Evolutionary conservation across 2,329 filamentous ascomycete species (phyloP).

Genomic region (Aspergillus clavatus): DNA sequence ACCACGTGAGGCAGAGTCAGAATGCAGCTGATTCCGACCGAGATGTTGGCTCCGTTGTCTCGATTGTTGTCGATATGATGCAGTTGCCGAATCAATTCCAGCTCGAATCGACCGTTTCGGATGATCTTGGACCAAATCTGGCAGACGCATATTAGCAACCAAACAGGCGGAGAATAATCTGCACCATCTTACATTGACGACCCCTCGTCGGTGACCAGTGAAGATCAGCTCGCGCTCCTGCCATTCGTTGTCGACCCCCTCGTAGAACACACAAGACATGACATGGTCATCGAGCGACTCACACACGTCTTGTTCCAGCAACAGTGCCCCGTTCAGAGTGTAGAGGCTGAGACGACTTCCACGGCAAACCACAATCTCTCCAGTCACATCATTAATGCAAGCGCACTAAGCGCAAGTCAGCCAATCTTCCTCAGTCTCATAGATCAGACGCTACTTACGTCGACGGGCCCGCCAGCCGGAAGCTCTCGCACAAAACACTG

Average conservation of each 20-base stretch:
- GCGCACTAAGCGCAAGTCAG: constrained; percentile 59
- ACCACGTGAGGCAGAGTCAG: constrained; percentile 75
- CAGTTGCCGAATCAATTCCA: constrained; percentile 74
- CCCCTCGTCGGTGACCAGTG: constrained; percentile 77
- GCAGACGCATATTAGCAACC: constrained; percentile 5
- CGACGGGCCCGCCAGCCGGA: constrained; percentile 50
- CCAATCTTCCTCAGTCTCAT: too few species aligned
- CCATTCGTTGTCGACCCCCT: constrained; percentile 87
- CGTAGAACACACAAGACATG: constrained; percentile 83
- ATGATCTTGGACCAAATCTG: constrained; percentile 56
- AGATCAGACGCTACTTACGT: constrained; percentile 36
- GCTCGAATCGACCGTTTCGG: constrained; percentile 61
- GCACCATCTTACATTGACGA: constrained; percentile 61
- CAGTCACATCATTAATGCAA: constrained; percentile 82
- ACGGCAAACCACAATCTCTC: constrained; percentile 81
- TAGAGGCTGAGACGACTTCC: constrained; percentile 72
- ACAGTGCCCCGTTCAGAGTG: constrained; percentile 77
- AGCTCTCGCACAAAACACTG: constrained; percentile 78
- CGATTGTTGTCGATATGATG: constrained; percentile 70
- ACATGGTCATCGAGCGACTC: constrained; percentile 68
- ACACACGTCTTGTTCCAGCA: constrained; percentile 79
- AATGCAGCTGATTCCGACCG: constrained; percentile 76
- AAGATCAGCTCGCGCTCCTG: constrained; percentile 80
- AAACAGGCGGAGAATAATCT: not conserved
- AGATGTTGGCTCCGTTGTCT: constrained; percentile 52